A percentile compares a stretch with the other conserved stretches of the same genome.
phyloP scores from a whole-genome alignment of 1,284 basidiomycete genomes.

The Singerocomus inundabilis region DNA sequence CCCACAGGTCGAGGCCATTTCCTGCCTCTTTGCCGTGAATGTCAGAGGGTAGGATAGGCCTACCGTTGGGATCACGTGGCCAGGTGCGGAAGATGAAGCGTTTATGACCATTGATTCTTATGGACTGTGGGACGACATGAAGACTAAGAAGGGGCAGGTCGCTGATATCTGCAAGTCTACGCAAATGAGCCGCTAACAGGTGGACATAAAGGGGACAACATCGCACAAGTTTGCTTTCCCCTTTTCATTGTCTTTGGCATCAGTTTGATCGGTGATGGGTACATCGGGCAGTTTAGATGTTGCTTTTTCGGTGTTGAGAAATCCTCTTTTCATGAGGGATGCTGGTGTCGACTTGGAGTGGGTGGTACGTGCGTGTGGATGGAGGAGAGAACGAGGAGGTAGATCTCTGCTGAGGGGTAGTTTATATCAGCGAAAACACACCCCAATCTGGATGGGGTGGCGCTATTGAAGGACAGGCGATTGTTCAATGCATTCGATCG shows the following conservation, averaged over 20 bases:
- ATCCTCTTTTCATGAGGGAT: conserved; percentile 23
- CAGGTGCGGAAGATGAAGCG: conserved; percentile 22
- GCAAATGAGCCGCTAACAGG: background rate
- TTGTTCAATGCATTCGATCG: too few species aligned
- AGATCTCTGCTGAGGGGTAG: too few species aligned
- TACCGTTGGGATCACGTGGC: conserved; percentile 27
- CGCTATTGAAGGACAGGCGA: too few species aligned
- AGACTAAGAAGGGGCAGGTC: conserved; percentile 2
- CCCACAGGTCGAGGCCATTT: conserved; percentile 41
- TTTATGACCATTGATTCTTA: background rate
- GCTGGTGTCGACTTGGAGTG: too few species aligned
- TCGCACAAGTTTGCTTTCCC: conserved; percentile 3
- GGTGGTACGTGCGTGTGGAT: too few species aligned
- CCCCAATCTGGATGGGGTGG: too few species aligned
- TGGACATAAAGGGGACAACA: too few species aligned
- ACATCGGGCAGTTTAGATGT: conserved; percentile 8
- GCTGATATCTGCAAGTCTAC: background rate
- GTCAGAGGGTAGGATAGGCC: conserved; percentile 3
- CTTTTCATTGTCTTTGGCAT: conserved; percentile 8
- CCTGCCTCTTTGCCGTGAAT: conserved; percentile 29
- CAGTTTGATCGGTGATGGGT: too few species aligned
- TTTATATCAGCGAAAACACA: too few species aligned
- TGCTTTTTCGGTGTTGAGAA: conserved; percentile 23
- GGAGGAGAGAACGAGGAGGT: too few species aligned
- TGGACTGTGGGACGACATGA: conserved; percentile 4